A percentile compares a stretch with the other conserved stretches of the same genome.
phyloP scores from a whole-genome alignment of 257 asterid genomes.

The Nicotiana attenuata region DNA sequence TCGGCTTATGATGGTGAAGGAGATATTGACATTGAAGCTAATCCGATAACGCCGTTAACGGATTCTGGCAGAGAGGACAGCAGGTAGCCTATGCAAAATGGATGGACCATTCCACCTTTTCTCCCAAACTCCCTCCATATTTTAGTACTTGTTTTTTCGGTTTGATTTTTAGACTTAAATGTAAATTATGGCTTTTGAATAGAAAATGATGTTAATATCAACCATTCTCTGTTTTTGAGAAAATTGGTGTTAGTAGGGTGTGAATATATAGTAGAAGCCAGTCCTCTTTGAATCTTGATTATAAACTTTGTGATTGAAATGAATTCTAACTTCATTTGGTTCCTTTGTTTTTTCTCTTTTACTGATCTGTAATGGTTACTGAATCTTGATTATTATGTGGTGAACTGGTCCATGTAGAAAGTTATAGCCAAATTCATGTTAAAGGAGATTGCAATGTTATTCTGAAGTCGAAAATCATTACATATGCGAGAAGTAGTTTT shows the following conservation, averaged over 20 bases:
- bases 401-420: neutral
- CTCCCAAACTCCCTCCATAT: neutral
- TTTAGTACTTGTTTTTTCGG: neutral
- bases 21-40: conserved; percentile 41
- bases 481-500: neutral
- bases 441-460: neutral
- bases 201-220: neutral
- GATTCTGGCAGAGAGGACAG: conserved; percentile 12
- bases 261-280: neutral
- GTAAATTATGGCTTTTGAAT: neutral
- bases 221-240: neutral
- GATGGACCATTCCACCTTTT: neutral
- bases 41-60: conserved; percentile 27
- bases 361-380: neutral
- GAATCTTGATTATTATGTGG: neutral
- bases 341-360: neutral
- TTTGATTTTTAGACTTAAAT: neutral
- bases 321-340: neutral
- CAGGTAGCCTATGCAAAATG: neutral
- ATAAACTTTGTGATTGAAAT: neutral
- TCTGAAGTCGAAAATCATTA: neutral
- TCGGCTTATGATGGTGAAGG: conserved; percentile 21
- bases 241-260: neutral
- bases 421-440: neutral
- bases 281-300: neutral